Conservation (phyloP, 1,139 yeast species). For the Blastobotrys ciferrii region DNA sequence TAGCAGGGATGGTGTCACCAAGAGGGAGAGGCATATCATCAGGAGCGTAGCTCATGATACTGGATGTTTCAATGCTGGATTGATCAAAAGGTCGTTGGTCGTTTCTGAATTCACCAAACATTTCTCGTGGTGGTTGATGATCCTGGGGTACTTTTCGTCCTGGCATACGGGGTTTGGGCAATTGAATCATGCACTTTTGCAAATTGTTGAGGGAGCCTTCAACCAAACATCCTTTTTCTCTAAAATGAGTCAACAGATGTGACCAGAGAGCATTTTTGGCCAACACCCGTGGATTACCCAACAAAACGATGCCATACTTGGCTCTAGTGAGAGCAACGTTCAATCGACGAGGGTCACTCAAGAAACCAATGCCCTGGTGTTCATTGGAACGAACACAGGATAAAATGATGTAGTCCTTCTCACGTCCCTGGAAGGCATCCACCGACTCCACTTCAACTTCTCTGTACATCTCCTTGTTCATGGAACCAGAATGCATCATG, state of each 20-base stretch:
- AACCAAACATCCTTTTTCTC: constrained; percentile 84
- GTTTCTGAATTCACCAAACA: constrained; percentile 10
- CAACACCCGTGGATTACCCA: constrained; percentile 83
- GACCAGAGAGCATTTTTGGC: constrained; percentile 77
- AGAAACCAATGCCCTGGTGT: constrained; percentile 76
- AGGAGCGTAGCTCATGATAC: constrained; percentile 48
- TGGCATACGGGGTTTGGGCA: constrained; percentile 29
- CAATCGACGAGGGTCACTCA: constrained; percentile 84
- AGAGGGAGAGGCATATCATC: constrained; percentile 22
- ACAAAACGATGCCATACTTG: constrained; percentile 73
- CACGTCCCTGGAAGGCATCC: constrained; percentile 96
- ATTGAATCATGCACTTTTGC: constrained; percentile 64
- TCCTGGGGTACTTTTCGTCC: constrained; percentile 7
- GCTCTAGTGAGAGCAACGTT: constrained; percentile 94
- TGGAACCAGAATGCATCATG: constrained; percentile 69
- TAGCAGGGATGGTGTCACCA: constrained; percentile 22
- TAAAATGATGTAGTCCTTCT: constrained; percentile 82
- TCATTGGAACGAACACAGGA: constrained; percentile 94
- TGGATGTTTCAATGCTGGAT: constrained; percentile 47
- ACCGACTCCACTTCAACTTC: constrained; percentile 88
- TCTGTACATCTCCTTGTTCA: constrained; percentile 59
- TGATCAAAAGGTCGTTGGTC: constrained; percentile 17
- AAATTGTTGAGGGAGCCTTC: constrained; percentile 88
- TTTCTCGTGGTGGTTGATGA: not conserved
- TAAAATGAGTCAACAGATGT: constrained; percentile 68